phyloP scores from a whole-genome alignment of 805 yeast genomes.

The Aciculoconidium aculeatum region DNA sequence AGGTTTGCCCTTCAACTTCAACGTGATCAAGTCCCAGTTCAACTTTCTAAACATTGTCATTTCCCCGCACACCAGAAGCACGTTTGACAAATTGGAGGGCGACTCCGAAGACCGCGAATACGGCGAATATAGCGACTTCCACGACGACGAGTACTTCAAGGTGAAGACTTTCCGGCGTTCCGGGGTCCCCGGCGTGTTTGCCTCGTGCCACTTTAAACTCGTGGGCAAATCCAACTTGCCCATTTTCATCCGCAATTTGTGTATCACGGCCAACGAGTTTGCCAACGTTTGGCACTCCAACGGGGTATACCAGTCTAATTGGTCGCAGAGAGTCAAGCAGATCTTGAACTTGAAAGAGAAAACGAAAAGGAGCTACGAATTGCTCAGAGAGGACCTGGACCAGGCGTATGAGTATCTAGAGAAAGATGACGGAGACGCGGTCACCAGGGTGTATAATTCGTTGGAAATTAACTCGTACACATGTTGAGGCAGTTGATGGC shows the following conservation, averaged over 20 bases:
- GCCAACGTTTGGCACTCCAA: slow-evolving; percentile 70
- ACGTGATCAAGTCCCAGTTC: slow-evolving; percentile 69
- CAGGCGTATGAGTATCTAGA: slow-evolving; percentile 8
- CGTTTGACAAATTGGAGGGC: neutral
- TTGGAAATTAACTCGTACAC: slow-evolving; percentile 28
- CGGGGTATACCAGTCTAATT: slow-evolving; percentile 52
- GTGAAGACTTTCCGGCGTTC: slow-evolving; percentile 60
- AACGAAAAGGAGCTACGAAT: slow-evolving; percentile 21
- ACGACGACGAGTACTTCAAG: slow-evolving; percentile 37
- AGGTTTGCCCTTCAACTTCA: slow-evolving; percentile 57
- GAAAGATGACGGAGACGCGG: slow-evolving; percentile 1
- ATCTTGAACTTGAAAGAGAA: slow-evolving; percentile 30
- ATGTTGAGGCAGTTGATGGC: no score
- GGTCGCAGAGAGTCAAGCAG: slow-evolving; percentile 64
- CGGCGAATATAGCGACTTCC: slow-evolving; percentile 2
- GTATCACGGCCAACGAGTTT: slow-evolving; percentile 61
- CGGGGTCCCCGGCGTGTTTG: slow-evolving; percentile 72
- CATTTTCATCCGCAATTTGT: slow-evolving; percentile 58
- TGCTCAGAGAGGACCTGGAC: slow-evolving; percentile 20
- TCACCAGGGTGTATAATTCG: slow-evolving; percentile 15
- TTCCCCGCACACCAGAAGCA: slow-evolving; percentile 45
- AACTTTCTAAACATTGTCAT: slow-evolving; percentile 77
- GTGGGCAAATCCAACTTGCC: slow-evolving; percentile 57
- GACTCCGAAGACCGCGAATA: slow-evolving; percentile 1
- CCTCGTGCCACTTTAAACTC: slow-evolving; percentile 71